phyloP scores from a whole-genome alignment of 1,139 yeast genomes.

The Saccharomyces hybrid region DNA sequence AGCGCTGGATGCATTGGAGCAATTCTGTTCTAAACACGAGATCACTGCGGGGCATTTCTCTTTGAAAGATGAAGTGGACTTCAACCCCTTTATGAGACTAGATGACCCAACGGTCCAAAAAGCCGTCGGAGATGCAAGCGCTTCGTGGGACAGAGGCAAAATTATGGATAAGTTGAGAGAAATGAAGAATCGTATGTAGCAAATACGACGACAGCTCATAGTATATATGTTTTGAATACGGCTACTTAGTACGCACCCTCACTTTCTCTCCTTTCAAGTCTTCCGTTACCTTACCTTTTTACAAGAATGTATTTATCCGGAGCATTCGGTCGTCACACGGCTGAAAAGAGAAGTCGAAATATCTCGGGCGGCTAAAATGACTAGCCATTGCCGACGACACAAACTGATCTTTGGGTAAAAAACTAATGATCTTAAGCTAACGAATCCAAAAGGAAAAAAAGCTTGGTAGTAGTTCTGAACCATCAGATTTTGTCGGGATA shows the following conservation, averaged over 20 bases:
- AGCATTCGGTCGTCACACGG: not conserved
- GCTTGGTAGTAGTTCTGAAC: too few species aligned
- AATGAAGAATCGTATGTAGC: constrained; percentile 52
- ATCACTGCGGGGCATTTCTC: constrained; percentile 82
- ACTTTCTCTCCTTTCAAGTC: not conserved
- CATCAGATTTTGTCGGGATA: too few species aligned
- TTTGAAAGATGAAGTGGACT: constrained; percentile 68
- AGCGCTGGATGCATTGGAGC: constrained; percentile 49
- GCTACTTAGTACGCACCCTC: too few species aligned
- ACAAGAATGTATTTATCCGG: too few species aligned
- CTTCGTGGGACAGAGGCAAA: constrained; percentile 36
- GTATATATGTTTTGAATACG: not conserved
- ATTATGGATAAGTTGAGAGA: constrained; percentile 63
- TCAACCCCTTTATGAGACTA: constrained; percentile 86
- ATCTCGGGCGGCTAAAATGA: not conserved
- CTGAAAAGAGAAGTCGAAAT: not conserved
- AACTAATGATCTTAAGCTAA: not conserved
- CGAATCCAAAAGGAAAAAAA: not conserved
- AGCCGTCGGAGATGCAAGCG: constrained; percentile 45
- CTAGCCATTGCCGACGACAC: not conserved
- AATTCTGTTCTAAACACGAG: constrained; percentile 49
- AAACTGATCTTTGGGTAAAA: not conserved
- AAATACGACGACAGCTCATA: not conserved
- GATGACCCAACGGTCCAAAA: constrained; percentile 48
- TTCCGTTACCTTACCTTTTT: too few species aligned